phyloP scores from a whole-genome alignment of 257 asterid genomes.

The Fraxinus americana region DNA sequence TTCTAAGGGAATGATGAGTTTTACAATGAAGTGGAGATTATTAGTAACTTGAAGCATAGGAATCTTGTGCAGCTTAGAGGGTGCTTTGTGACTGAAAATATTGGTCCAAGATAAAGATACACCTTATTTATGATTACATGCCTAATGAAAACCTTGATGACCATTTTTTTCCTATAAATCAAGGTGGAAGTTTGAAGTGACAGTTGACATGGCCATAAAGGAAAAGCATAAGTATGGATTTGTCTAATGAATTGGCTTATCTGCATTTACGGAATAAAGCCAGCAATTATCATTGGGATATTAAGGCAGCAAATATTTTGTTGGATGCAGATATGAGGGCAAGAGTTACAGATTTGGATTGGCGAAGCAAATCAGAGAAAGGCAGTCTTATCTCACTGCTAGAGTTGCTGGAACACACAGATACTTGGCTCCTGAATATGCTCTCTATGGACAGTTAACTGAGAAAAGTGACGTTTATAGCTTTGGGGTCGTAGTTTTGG shows the following conservation, averaged over 20 bases:
- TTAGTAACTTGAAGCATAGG: conserved; percentile 85
- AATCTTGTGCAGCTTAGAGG: conserved; percentile 87
- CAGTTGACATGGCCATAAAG: conserved; percentile 80
- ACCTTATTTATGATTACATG: conserved; percentile 88
- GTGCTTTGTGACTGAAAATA: conserved; percentile 67
- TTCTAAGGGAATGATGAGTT: conserved; percentile 72
- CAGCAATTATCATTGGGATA: conserved; percentile 84
- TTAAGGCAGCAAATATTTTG: conserved; percentile 79
- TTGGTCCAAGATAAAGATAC: conserved; percentile 48
- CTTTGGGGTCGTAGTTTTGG: conserved; percentile 83
- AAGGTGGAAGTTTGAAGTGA: conserved; percentile 18
- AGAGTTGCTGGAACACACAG: conserved; percentile 94
- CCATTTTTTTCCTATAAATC: conserved; percentile 47
- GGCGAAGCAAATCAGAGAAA: conserved; percentile 72
- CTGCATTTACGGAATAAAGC: conserved; percentile 80
- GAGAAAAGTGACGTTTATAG: conserved; percentile 91
- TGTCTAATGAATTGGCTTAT: conserved; percentile 73
- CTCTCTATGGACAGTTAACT: conserved; percentile 81
- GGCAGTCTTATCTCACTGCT: conserved; percentile 82
- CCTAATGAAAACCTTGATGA: conserved; percentile 82
- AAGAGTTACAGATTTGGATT: conserved; percentile 87
- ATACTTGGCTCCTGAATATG: conserved; percentile 87
- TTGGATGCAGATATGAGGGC: conserved; percentile 85
- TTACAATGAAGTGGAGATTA: conserved; percentile 92
- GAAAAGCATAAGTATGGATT: conserved; percentile 75